Evolutionary conservation across 2,329 filamentous ascomycete species (phyloP), one percentile per base, ranked within the genome.

Genomic region (Fusarium armeniacum): DNA sequence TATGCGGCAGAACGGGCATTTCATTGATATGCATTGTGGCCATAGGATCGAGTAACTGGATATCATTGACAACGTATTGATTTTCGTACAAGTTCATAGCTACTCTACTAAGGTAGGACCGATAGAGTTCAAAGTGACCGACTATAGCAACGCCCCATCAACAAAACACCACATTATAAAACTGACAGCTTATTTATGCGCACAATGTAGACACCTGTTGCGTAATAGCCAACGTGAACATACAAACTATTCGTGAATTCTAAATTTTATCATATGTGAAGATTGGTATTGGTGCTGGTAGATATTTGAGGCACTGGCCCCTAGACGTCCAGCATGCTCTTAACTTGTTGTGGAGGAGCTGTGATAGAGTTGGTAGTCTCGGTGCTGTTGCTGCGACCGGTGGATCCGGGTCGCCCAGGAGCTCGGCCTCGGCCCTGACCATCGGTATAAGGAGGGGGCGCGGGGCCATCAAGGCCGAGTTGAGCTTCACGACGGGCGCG

Each of bases 291-390:
- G n/a, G 32, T 35, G n/a, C 24, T 26, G 18, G 30, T 8, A 33
- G 11, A 28, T 12, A n/a, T 41, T 20, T 12, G 12, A 28, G 15
- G n/a, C 18, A 12, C 16, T 24, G 13, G 12, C 20, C 30, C 13
- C 57, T 77, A 89, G 16, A 89, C 73, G 71, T 89, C 87, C 70
- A 89, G 69, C 87, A 89, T 89, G 73, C 87, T 89, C 71, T 79
- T 81, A 8, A 88, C 78, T 71, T 86, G 83, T 73, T 87, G 85
- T n/a, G 86, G 85, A 56, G 82, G 82, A n/a, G 76, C 80, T 9
- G 75, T 79, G 15, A 84, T 77, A 7, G 85, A 87, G 46, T 81
- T 76, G n/a, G 77, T 78, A 36, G 85, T 86, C 46, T 77, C 81
- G 2, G 80, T 79, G 67, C 85, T 87, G 43, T 80, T 76, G 54